These are phyloP conservation scores for Clavulina sp. DNA, from an alignment of 768 basidiomycete species.

Conservation along the genomic window DNA sequence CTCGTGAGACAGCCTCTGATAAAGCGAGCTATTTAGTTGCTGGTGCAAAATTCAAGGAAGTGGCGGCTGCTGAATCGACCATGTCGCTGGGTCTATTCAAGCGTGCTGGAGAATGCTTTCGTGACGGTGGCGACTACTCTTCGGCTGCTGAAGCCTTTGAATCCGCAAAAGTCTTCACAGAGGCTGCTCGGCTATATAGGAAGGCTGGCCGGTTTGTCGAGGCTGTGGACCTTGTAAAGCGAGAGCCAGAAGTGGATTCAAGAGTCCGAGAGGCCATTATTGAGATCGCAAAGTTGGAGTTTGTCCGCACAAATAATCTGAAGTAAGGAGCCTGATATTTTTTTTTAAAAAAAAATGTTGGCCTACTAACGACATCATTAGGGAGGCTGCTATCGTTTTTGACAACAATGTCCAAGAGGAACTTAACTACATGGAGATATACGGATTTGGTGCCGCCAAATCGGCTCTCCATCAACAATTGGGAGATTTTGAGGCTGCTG, in stretches of 20 bases:
- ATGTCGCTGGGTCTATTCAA: background rate
- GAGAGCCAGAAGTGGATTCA: slow-evolving; percentile 16
- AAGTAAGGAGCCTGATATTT: slow-evolving; percentile 17
- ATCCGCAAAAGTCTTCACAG: background rate
- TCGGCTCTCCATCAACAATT: slow-evolving; percentile 28
- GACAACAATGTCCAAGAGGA: slow-evolving; percentile 29
- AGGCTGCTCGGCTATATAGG: background rate
- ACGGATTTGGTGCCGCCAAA: slow-evolving; percentile 32
- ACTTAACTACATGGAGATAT: slow-evolving; percentile 38
- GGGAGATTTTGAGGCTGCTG: slow-evolving; percentile 31
- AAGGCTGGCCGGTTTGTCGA: background rate
- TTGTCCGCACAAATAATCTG: slow-evolving; percentile 23
- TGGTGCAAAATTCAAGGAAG: too few relatives aligned
- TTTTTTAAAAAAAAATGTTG: background rate
- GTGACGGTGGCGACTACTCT: background rate
- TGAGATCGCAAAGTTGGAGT: slow-evolving; percentile 30
- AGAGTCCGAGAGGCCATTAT: slow-evolving; percentile 22
- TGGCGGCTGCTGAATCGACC: too few relatives aligned
- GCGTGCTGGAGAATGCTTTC: background rate
- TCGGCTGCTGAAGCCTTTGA: background rate
- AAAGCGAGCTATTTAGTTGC: too few relatives aligned
- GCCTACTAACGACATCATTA: slow-evolving; percentile 15
- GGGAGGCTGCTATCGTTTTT: slow-evolving; percentile 34
- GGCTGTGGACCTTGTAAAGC: background rate
- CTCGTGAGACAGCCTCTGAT: too few relatives aligned